Evolutionary conservation across 2,329 filamentous ascomycete genomes (phyloP), one percentile per base, ranked within the genome.

Genomic region (Diaporthe sp.): DNA sequence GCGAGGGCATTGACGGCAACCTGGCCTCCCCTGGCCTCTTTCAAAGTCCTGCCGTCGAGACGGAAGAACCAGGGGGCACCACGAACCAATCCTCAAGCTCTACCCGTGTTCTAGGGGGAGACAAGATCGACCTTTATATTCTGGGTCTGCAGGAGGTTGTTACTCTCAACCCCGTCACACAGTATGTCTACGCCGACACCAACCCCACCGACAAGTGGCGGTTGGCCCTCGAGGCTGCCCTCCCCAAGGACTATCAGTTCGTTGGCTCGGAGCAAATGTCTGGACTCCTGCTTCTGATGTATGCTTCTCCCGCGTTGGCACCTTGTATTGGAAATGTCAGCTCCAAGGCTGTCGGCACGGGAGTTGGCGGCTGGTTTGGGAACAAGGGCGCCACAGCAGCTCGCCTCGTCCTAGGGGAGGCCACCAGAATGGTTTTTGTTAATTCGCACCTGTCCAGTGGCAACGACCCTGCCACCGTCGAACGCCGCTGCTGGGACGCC

Each of bases 401-500:
- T 5, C 90, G 96, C 28, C 86, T 99, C 5, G 88, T 99, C 0
- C 85, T 99, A 0, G 97, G 96, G 2, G 97, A 98, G 82, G 95
- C 95, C 0, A 98, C 97, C 0, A 90, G 93, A 40, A 85, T 99
- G 72, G 93, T 97, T 33, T 98, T 99, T 82, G 88, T 98, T 77
- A 98, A 99, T 82, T 95, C 91, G 73, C 97, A 99, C 84, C 88
- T 99, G 33, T 94, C 96, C 76, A 97, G 96, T 71, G 97, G 97
- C 38, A 90, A 92, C 10, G 95, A 97, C 78, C 91, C 93, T 76
- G 86, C 89, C 33, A 91, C 94, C 72, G 83, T 98, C 30, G 95
- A 98, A 35, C 89, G 96, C 33, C 90, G 97, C 60, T 96, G 96
- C 78, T 98, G 95, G 95, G 97, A 99, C 81, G 93, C 93, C 15